Conservation (phyloP, 2,329 filamentous ascomycete genomes). For the Colletotrichum sp. region DNA sequence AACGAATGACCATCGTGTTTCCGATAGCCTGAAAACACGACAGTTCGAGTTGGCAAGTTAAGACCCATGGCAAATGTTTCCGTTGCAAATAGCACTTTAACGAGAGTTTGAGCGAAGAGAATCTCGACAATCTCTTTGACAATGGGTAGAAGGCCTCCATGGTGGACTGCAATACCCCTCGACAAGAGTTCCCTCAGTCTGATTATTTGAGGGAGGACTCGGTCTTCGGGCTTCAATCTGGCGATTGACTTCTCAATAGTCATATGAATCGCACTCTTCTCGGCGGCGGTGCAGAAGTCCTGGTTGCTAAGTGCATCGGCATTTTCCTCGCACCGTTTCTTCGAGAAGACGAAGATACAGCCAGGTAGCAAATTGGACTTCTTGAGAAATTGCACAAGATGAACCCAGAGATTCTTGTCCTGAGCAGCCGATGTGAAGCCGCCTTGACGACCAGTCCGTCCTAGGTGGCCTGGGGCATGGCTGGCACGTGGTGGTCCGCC, state of each 20-base stretch:
- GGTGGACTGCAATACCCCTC: slow-evolving; percentile 93
- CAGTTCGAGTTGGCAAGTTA: slow-evolving; percentile 92
- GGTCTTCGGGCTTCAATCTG: slow-evolving; percentile 87
- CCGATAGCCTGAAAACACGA: slow-evolving; percentile 95
- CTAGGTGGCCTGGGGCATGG: slow-evolving; percentile 82
- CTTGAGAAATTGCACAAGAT: slow-evolving; percentile 88
- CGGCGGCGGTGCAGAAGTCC: slow-evolving; percentile 89
- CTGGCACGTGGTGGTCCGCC: slow-evolving; percentile 64
- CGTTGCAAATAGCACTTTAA: slow-evolving; percentile 96
- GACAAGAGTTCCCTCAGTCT: slow-evolving; percentile 84
- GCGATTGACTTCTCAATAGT: slow-evolving; percentile 95
- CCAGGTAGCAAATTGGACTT: slow-evolving; percentile 88
- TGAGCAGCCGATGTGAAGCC: slow-evolving; percentile 90
- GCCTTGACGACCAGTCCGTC: slow-evolving; percentile 82
- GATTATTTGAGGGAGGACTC: slow-evolving; percentile 89
- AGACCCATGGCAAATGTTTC: slow-evolving; percentile 99
- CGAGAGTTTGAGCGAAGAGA: slow-evolving; percentile 89
- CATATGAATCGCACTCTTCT: slow-evolving; percentile 98
- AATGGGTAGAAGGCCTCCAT: slow-evolving; percentile 92
- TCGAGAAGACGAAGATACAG: slow-evolving; percentile 98
- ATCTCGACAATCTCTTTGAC: slow-evolving; percentile 99
- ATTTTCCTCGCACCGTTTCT: slow-evolving; percentile 96
- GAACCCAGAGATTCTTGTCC: slow-evolving; percentile 96
- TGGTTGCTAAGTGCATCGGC: slow-evolving; percentile 94
- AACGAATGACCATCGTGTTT: slow-evolving; percentile 96